Evolutionary conservation across 163 green algal genomes (phyloP), one percentile per base, ranked within the genome.

Genomic region (Chlorella variabilis): DNA sequence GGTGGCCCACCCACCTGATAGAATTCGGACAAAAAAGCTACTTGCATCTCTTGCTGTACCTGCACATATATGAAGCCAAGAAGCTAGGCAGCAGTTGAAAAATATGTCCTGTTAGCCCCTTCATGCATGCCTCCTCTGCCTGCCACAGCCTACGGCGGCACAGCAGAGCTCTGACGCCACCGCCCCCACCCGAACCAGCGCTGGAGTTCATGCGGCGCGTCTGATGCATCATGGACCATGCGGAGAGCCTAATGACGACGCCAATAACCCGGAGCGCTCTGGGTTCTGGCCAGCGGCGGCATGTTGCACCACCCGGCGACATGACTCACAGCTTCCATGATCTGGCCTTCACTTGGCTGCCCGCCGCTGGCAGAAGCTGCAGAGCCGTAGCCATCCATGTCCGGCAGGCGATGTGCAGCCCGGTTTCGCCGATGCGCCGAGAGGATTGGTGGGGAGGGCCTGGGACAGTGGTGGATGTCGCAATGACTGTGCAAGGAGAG

Each of bases 41-140:
- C 45, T 39, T 38, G 80, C 71, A 93, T 83, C 62, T 91, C 79
- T 45, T 80, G 71, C 65, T 91, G 74, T 4, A 92, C 82, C 86
- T 92, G 86, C 76, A 81, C 13, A 17, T n/a, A n/a, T n/a, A n/a
- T n/a, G n/a, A n/a, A n/a, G n/a, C n/a, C n/a, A n/a, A n/a, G n/a
- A n/a, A n/a, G n/a, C n/a, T n/a, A n/a, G n/a, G n/a, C n/a, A n/a
- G n/a, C n/a, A n/a, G n/a, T n/a, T n/a, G n/a, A n/a, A n/a, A n/a
- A n/a, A n/a, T n/a, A n/a, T n/a, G n/a, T n/a, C n/a, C n/a, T n/a
- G n/a, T n/a, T n/a, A n/a, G n/a, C n/a, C n/a, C n/a, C n/a, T n/a
- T n/a, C n/a, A n/a, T n/a, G n/a, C n/a, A n/a, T n/a, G n/a, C n/a
- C n/a, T n/a, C n/a, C n/a, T n/a, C n/a, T n/a, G n/a, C n/a, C n/a